Conservation (phyloP, 768 basidiomycete species). For the Podaxis pistillaris region DNA sequence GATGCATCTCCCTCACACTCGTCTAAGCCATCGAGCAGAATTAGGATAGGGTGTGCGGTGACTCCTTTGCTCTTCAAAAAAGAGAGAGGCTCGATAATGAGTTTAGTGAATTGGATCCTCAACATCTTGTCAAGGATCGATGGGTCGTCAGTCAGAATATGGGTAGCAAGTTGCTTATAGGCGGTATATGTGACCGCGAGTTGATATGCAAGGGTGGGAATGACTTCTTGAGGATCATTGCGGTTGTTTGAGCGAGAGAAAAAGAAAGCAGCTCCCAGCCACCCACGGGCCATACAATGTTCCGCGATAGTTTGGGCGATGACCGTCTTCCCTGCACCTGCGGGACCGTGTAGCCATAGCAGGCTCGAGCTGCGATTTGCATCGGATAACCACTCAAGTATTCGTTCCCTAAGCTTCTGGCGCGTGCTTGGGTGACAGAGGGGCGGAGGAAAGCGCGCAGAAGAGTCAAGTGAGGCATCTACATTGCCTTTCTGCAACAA, state of each 20-base stretch:
- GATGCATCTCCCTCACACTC: not conserved
- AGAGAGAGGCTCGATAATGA: slow-evolving; percentile 1
- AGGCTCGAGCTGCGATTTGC: not conserved
- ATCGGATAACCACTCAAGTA: not conserved
- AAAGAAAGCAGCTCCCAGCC: slow-evolving; percentile 1
- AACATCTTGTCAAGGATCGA: slow-evolving; percentile 4
- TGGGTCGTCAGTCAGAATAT: not conserved
- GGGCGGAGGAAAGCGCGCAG: not conserved
- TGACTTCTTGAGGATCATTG: not conserved
- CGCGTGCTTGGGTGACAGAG: not conserved
- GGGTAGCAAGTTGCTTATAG: not conserved
- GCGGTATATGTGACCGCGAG: not conserved
- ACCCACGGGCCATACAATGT: not conserved
- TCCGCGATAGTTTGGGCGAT: slow-evolving; percentile 5
- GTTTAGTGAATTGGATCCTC: not conserved
- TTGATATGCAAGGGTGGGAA: slow-evolving; percentile 10
- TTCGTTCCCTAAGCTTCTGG: not conserved
- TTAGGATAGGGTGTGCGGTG: not conserved
- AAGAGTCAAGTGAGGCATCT: not conserved
- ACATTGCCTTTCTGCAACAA: not conserved
- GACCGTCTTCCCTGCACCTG: slow-evolving; percentile 10
- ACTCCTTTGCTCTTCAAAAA: not conserved
- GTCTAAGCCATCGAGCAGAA: slow-evolving; percentile 3
- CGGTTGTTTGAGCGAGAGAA: slow-evolving; percentile 2
- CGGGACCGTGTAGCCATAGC: slow-evolving; percentile 9